A percentile compares a stretch with the other conserved stretches of the same genome.
These are phyloP conservation scores for Cucumis cinereus DNA, from an alignment of 306 rosid species.

Conservation along the genomic window DNA sequence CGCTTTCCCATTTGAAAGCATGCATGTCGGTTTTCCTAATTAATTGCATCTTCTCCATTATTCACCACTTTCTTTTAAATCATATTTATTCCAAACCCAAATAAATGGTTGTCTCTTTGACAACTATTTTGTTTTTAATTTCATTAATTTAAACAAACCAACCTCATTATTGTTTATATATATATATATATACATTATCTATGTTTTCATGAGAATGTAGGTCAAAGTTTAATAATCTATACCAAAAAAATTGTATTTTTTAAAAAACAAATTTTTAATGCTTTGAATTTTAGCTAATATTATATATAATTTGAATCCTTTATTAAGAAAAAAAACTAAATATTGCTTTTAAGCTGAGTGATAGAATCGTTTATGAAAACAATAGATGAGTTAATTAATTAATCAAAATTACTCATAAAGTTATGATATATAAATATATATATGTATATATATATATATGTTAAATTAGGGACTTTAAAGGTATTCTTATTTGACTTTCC, in stretches of 20 bases:
- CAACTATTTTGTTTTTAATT: neutral
- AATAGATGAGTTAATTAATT: neutral
- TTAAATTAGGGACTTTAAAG: too few species aligned
- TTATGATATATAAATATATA: neutral
- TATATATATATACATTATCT: too few species aligned
- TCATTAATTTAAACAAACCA: too few species aligned
- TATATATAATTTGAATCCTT: too few species aligned
- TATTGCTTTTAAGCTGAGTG: neutral
- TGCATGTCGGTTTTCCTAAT: constrained; percentile 6
- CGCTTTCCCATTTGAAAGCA: neutral
- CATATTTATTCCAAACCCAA: neutral
- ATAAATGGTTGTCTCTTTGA: neutral
- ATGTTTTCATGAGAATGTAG: neutral
- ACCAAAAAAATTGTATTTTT: neutral
- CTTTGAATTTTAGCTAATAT: neutral
- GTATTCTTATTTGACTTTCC: neutral
- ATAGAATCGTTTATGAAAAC: neutral
- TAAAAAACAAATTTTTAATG: neutral
- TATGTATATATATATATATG: too few species aligned
- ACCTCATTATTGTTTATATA: too few species aligned
- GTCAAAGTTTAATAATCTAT: neutral
- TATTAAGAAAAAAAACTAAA: too few species aligned
- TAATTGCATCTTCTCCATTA: constrained; percentile 2
- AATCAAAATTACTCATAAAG: neutral
- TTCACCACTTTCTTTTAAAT: neutral